Conservation (phyloP, 805 yeast genomes). For the Peterozyma toletana region DNA sequence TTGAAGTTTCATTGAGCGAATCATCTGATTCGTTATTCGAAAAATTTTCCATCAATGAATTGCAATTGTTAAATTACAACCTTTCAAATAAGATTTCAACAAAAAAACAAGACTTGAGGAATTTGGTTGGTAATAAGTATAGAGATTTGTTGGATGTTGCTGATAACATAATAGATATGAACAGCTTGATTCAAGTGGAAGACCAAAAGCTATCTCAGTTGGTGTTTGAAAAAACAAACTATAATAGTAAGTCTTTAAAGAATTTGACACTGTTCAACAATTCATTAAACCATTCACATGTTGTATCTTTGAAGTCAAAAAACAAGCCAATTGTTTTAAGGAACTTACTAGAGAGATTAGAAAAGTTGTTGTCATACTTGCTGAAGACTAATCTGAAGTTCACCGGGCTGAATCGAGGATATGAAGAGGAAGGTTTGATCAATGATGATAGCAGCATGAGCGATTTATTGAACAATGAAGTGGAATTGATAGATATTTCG, state of each 20-base stretch:
- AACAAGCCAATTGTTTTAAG: slow-evolving; percentile 15
- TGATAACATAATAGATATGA: slow-evolving; percentile 27
- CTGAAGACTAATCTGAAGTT: no score
- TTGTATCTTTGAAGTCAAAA: slow-evolving; percentile 6
- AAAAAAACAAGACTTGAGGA: slow-evolving; percentile 19
- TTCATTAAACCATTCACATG: slow-evolving; percentile 1
- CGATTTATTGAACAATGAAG: not conserved
- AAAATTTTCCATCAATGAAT: slow-evolving; percentile 20
- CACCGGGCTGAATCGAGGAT: not conserved
- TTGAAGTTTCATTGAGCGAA: not conserved
- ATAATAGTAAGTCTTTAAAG: slow-evolving; percentile 12
- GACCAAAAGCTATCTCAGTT: slow-evolving; percentile 19
- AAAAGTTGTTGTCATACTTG: slow-evolving; percentile 1
- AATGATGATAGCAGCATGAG: not conserved
- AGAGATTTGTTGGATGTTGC: slow-evolving; percentile 27
- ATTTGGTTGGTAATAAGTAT: slow-evolving; percentile 25
- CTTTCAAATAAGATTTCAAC: slow-evolving; percentile 14
- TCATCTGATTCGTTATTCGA: slow-evolving; percentile 17
- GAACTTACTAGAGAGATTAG: slow-evolving; percentile 19
- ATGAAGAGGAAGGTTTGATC: slow-evolving; percentile 1
- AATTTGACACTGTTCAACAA: slow-evolving; percentile 15
- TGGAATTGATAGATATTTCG: slow-evolving; percentile 1
- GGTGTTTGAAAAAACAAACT: slow-evolving; percentile 20
- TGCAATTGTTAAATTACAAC: slow-evolving; percentile 15
- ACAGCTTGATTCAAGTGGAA: slow-evolving; percentile 16